Conservation (phyloP, 2,329 filamentous ascomycete species). For the Geoglossum cookeanum region DNA sequence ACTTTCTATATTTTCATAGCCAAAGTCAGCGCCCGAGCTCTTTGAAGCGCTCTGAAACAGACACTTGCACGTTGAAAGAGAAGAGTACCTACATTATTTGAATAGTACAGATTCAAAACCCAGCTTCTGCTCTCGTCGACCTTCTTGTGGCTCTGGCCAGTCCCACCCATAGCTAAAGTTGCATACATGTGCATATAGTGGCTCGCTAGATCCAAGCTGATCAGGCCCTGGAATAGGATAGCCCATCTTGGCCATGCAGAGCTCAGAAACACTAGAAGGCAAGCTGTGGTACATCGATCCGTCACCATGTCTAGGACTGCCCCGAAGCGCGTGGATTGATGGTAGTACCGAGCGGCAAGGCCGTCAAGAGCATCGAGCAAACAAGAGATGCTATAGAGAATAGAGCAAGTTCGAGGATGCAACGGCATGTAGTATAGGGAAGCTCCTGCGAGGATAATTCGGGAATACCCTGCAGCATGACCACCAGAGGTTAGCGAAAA, state of each 20-base stretch:
- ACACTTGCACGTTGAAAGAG: neutral
- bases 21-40: neutral
- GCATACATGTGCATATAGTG: constrained; percentile 99
- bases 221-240: constrained; percentile 83
- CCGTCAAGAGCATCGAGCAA: constrained; percentile 90
- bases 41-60: neutral
- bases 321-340: constrained; percentile 89
- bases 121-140: constrained; percentile 75
- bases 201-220: constrained; percentile 80
- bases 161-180: constrained; percentile 70
- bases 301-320: constrained; percentile 98
- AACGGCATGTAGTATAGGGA: constrained; percentile 99
- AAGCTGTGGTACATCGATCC: constrained; percentile 90
- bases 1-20: constrained; percentile 41
- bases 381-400: constrained; percentile 85
- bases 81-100: constrained; percentile 56
- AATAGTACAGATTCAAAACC: constrained; percentile 90
- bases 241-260: constrained; percentile 90
- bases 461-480: constrained; percentile 25
- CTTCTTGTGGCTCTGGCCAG: constrained; percentile 73
- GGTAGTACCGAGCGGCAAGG: constrained; percentile 67
- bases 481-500: neutral
- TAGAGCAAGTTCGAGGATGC: constrained; percentile 84
- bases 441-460: constrained; percentile 47
- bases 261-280: constrained; percentile 81